phyloP scores from a whole-genome alignment of 2,329 filamentous ascomycete genomes.

The Eurotiales sp. region DNA sequence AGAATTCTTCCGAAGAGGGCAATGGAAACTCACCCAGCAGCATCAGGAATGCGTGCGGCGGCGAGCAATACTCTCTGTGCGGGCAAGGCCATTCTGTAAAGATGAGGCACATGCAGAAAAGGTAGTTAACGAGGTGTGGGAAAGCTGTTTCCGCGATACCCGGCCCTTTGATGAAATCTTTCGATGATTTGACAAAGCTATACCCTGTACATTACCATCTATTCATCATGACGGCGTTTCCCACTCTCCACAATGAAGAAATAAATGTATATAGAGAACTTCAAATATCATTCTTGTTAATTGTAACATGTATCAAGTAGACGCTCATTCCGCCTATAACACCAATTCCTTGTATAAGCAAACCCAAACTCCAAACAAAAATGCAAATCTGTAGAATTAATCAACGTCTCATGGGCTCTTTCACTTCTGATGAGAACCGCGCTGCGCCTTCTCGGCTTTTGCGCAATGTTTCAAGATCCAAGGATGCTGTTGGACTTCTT shows the following conservation, averaged over 20 bases:
- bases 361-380: constrained; percentile 11
- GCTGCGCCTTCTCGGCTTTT: constrained; percentile 46
- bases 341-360: constrained; percentile 10
- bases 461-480: constrained; percentile 97
- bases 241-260: background rate
- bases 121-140: constrained; percentile 97
- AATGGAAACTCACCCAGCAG: constrained; percentile 87
- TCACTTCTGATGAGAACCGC: constrained; percentile 36
- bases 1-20: constrained; percentile 78
- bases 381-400: constrained; percentile 4
- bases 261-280: constrained; percentile 2
- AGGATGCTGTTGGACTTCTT: constrained; percentile 83
- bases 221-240: constrained; percentile 9
- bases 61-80: constrained; percentile 75
- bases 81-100: constrained; percentile 72
- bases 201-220: constrained; percentile 11
- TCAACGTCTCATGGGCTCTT: constrained; percentile 24
- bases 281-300: background rate
- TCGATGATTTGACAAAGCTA: constrained; percentile 44
- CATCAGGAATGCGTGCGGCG: constrained; percentile 87
- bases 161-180: constrained; percentile 97
- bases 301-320: background rate
- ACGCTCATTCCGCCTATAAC: constrained; percentile 3
- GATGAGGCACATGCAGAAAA: constrained; percentile 81
- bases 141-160: constrained; percentile 92